These are phyloP conservation scores for Fraxinus paxiana DNA, from an alignment of 305 asterid genomes.

Conservation along the genomic window DNA sequence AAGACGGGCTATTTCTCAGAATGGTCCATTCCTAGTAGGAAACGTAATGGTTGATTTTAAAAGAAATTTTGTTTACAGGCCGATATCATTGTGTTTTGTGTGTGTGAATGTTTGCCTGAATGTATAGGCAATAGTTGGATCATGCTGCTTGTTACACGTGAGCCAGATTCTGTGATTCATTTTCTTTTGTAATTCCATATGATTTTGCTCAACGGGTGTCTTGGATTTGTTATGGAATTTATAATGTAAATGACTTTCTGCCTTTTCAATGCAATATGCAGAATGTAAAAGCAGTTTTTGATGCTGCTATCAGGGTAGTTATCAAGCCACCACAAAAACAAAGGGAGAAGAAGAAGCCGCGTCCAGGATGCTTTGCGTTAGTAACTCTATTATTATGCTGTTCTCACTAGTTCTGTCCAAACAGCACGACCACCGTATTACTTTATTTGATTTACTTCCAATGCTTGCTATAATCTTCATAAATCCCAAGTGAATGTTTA, in stretches of 20 bases:
- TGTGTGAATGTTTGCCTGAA: neutral
- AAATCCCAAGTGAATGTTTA: neutral
- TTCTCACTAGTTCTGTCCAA: neutral
- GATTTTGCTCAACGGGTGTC: neutral
- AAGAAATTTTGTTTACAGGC: neutral
- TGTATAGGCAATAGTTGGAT: neutral
- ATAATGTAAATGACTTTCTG: neutral
- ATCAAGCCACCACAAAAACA: constrained; percentile 89
- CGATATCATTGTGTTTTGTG: neutral
- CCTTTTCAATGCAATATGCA: constrained; percentile 31
- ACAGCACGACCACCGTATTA: neutral
- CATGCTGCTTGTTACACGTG: neutral
- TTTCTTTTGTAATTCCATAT: neutral
- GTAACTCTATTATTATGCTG: constrained; percentile 29
- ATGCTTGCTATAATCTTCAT: neutral
- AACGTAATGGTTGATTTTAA: neutral
- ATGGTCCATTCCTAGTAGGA: neutral
- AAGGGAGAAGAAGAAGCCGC: constrained; percentile 67
- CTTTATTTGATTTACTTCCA: neutral
- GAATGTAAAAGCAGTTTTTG: constrained; percentile 92
- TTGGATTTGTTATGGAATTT: neutral
- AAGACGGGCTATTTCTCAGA: neutral
- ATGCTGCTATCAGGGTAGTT: constrained; percentile 86
- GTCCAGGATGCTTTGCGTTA: constrained; percentile 62
- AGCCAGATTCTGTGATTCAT: neutral